Percentiles rank a stretch among this genome's conserved stretches.
Conservation (phyloP, 768 basidiomycete species). For the Boletus vermiculosoides region DNA sequence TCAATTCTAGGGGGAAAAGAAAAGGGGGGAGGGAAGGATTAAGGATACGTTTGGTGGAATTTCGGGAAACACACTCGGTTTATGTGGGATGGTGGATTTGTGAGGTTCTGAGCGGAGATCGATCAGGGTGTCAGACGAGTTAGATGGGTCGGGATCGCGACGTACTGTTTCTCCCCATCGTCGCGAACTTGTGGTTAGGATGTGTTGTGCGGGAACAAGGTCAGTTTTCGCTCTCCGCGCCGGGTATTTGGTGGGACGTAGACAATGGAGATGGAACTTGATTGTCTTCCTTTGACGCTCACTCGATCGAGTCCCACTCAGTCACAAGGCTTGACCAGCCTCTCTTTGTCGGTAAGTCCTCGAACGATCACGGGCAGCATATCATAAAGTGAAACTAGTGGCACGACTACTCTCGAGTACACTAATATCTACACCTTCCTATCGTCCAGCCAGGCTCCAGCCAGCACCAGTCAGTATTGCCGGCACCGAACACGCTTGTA, state of each 20-base stretch:
- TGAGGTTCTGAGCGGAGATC: slow-evolving; percentile 19
- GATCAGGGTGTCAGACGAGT: neutral
- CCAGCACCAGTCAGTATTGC: too few species aligned
- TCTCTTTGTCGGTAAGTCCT: neutral
- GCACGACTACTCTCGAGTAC: neutral
- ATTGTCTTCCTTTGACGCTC: neutral
- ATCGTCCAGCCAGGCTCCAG: too few species aligned
- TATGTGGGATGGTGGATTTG: slow-evolving; percentile 27
- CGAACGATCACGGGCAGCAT: neutral
- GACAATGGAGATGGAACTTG: neutral
- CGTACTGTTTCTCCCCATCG: slow-evolving; percentile 35
- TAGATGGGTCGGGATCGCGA: neutral
- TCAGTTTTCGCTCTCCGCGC: slow-evolving; percentile 12
- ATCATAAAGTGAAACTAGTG: neutral
- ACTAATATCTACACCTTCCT: too few species aligned
- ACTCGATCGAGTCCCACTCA: neutral
- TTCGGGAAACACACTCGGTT: slow-evolving; percentile 20
- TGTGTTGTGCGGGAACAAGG: neutral
- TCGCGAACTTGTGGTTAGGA: neutral
- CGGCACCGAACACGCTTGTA: too few species aligned
- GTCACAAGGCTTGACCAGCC: too few species aligned
- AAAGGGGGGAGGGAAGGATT: neutral
- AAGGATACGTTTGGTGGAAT: slow-evolving; percentile 1
- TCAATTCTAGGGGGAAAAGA: slow-evolving; percentile 54
- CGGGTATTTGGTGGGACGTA: neutral